These are phyloP conservation scores for Rhazya stricta DNA, from an alignment of 257 asterid genomes.

Conservation along the genomic window DNA sequence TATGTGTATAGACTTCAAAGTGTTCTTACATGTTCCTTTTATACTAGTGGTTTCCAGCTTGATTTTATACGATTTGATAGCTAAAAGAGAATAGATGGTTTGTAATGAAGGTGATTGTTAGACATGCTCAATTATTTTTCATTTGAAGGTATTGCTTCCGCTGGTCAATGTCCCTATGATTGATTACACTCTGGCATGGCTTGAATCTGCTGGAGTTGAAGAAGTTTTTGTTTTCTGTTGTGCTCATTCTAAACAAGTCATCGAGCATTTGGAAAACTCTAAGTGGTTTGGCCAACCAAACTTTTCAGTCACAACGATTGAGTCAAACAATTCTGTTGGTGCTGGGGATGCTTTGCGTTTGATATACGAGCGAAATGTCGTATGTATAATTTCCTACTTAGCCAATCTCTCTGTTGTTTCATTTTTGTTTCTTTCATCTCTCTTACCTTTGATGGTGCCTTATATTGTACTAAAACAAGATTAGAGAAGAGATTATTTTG, in stretches of 20 bases:
- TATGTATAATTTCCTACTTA: conserved; percentile 29
- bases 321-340: conserved; percentile 71
- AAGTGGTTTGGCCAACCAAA: conserved; percentile 71
- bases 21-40: background rate
- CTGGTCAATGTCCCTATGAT: conserved; percentile 92
- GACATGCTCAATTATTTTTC: background rate
- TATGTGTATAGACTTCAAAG: background rate
- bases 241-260: conserved; percentile 92
- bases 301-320: conserved; percentile 66
- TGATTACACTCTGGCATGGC: conserved; percentile 92
- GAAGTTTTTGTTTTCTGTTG: conserved; percentile 94
- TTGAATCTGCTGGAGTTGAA: conserved; percentile 92
- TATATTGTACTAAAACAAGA: background rate
- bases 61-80: background rate
- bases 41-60: background rate
- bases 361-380: conserved; percentile 83
- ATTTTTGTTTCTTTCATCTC: background rate
- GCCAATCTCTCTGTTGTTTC: background rate
- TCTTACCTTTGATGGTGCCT: too few species aligned
- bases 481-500: background rate
- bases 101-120: background rate
- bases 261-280: conserved; percentile 61
- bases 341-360: conserved; percentile 93
- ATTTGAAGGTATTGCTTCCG: conserved; percentile 68
- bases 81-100: background rate